Base-by-base conservation (phyloP, 2,329 filamentous ascomycete species). In the Sarocladiaceae sp. region DNA sequence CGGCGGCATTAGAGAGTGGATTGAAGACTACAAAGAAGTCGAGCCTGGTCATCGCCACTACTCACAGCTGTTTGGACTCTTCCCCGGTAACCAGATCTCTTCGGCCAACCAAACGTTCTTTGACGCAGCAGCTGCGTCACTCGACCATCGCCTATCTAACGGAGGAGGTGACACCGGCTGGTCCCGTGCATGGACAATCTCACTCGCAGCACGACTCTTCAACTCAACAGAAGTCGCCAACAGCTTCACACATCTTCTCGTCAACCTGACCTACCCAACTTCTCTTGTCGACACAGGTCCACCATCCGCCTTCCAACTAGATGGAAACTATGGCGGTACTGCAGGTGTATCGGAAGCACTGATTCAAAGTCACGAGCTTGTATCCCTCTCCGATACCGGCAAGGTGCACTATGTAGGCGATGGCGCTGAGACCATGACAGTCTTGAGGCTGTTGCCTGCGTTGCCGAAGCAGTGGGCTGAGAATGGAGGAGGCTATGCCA, bases 31-130 rank as follows among this genome's bases (percentile, higher is more conserved):
- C 37, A 55, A 59, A 10, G 72, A 68, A 54, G 62, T 66, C 3
- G 76, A 78, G 46, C 73, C 71, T 0, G 75, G 75, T 0, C 76
- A 80, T 54, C 69, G 77, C 1, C 77, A 79, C 48, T 67, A 78
- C 3, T 78, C 74, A 0, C 76, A 77, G 53, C 64, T 79, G 1
- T 78, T 72, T 54, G 75, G 69, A 0, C 65, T 80, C 2, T 73
- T 73, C 50, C 76, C 77, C 0, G 74, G 73, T 0, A 65, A 59
- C 1, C 50, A 54, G 1, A 61, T 61, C 17, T 53, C 56, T 4
- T 55, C 61, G 1, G 55, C 59, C 11, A 57, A 59, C 26, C 11
- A 33, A 11, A 48, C 25, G 0, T 50, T 69, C 3, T 56, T 57
- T 1, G 54, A 56, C 0, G 67, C 68, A 5, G 64, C 67, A 1